phyloP scores from a whole-genome alignment of 2,329 filamentous ascomycete genomes.

The Drechslera avenae region DNA sequence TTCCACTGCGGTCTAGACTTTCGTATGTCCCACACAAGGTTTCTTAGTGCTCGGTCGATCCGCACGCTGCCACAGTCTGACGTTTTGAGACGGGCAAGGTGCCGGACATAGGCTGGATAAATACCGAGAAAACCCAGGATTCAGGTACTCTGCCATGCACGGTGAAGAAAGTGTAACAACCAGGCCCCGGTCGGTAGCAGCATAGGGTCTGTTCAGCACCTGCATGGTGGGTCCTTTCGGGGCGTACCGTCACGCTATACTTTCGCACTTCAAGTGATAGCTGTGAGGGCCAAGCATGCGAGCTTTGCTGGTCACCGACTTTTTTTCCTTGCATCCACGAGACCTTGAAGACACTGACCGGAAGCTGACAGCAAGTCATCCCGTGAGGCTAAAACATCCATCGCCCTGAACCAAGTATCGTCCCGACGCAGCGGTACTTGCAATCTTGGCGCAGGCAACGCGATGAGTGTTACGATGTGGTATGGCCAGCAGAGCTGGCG shows the following conservation, averaged over 20 bases:
- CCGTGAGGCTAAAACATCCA: not conserved
- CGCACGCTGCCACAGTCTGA: not conserved
- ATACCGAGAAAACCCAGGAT: not conserved
- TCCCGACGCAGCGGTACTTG: no score
- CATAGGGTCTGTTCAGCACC: not conserved
- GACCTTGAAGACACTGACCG: not conserved
- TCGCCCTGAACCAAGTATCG: no score
- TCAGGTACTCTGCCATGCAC: not conserved
- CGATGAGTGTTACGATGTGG: no score
- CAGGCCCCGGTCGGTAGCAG: not conserved
- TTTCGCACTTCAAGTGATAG: not conserved
- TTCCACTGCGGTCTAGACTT: constrained; percentile 1
- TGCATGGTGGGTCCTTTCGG: not conserved
- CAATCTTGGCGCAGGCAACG: no score
- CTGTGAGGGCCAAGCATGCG: not conserved
- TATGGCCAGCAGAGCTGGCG: not conserved
- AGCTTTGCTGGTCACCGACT: constrained; percentile 1
- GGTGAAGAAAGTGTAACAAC: not conserved
- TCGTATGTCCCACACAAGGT: not conserved
- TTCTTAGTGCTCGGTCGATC: not conserved
- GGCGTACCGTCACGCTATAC: not conserved
- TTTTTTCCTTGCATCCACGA: not conserved
- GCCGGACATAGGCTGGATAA: not conserved
- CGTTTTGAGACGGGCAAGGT: not conserved
- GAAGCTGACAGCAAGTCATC: constrained; percentile 1